These are phyloP conservation scores for Ophiosphaerella narmari DNA, from an alignment of 2,329 filamentous ascomycete species.

Conservation along the genomic window DNA sequence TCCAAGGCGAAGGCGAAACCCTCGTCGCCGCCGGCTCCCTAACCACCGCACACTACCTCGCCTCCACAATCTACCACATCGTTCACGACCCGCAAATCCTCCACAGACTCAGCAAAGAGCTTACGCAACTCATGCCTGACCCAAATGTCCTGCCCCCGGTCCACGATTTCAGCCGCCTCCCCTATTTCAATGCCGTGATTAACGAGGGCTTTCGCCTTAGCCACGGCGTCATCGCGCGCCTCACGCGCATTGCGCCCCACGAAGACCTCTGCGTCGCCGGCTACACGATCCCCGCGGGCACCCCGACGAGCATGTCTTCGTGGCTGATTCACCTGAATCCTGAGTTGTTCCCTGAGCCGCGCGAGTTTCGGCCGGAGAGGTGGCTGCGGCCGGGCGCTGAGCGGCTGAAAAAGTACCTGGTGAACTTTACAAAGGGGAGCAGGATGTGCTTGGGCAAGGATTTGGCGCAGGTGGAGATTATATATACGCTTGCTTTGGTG, in stretches of 20 bases:
- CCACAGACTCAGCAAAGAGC: slow-evolving; percentile 19
- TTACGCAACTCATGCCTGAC: slow-evolving; percentile 9
- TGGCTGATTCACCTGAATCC: slow-evolving; percentile 21
- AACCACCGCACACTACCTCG: slow-evolving; percentile 15
- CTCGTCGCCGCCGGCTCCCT: slow-evolving; percentile 13
- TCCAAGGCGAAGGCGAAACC: slow-evolving; percentile 11
- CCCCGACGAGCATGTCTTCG: slow-evolving; percentile 30
- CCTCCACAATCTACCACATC: slow-evolving; percentile 22
- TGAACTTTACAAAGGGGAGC: slow-evolving; percentile 46
- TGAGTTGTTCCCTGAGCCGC: slow-evolving; percentile 24
- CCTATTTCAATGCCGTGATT: slow-evolving; percentile 27
- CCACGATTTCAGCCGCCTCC: slow-evolving; percentile 12
- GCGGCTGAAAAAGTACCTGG: slow-evolving; percentile 40
- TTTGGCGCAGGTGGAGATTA: slow-evolving; percentile 28
- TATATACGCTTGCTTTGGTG: slow-evolving; percentile 19
- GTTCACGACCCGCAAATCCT: slow-evolving; percentile 20
- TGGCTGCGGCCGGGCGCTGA: slow-evolving; percentile 25
- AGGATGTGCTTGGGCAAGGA: slow-evolving; percentile 51
- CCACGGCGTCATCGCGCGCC: slow-evolving; percentile 27
- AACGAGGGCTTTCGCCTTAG: slow-evolving; percentile 28
- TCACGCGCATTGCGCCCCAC: slow-evolving; percentile 24
- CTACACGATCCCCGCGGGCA: slow-evolving; percentile 23
- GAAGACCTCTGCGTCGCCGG: slow-evolving; percentile 13
- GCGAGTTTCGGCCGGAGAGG: slow-evolving; percentile 29
- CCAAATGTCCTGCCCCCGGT: neutral